Evolutionary conservation across 1,284 basidiomycete species (phyloP).

Genomic region (Cutaneotrichosporon arboriforme): DNA sequence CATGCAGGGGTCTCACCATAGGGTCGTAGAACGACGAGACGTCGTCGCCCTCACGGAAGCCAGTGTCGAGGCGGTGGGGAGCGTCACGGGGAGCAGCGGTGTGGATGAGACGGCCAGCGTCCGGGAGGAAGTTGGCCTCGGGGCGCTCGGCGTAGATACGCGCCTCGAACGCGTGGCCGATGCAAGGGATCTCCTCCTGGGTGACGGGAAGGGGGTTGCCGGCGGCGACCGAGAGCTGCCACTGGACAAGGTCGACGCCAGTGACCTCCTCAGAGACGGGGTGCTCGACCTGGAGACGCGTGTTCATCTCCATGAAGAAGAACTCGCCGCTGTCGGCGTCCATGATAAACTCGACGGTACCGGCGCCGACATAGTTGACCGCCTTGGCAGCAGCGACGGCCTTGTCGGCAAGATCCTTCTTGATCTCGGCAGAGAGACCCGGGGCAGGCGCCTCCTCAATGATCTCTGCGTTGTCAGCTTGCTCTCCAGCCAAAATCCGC

Average conservation of each 20-base stretch:
- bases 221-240: constrained; percentile 87
- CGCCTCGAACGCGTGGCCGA: constrained; percentile 90
- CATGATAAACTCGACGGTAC: constrained; percentile 90
- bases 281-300: constrained; percentile 87
- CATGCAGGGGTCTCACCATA: constrained; percentile 50
- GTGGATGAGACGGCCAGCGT: constrained; percentile 75
- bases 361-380: constrained; percentile 83
- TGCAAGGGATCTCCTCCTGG: constrained; percentile 71
- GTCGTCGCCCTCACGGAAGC: constrained; percentile 76
- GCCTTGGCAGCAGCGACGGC: constrained; percentile 86
- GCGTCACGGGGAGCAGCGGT: constrained; percentile 54
- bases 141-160: constrained; percentile 96
- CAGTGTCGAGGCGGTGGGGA: constrained; percentile 82
- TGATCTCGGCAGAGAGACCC: constrained; percentile 66
- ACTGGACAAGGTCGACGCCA: constrained; percentile 84
- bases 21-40: constrained; percentile 92
- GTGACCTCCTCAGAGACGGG: constrained; percentile 95
- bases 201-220: constrained; percentile 75
- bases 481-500: background rate
- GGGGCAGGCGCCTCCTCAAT: constrained; percentile 76
- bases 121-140: constrained; percentile 83
- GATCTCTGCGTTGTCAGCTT: constrained; percentile 31
- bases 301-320: constrained; percentile 96
- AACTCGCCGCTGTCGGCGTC: constrained; percentile 78
- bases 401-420: constrained; percentile 75